These are phyloP conservation scores for Viridothelium virens DNA, from an alignment of 495 filamentous ascomycete genomes.

Conservation along the genomic window DNA sequence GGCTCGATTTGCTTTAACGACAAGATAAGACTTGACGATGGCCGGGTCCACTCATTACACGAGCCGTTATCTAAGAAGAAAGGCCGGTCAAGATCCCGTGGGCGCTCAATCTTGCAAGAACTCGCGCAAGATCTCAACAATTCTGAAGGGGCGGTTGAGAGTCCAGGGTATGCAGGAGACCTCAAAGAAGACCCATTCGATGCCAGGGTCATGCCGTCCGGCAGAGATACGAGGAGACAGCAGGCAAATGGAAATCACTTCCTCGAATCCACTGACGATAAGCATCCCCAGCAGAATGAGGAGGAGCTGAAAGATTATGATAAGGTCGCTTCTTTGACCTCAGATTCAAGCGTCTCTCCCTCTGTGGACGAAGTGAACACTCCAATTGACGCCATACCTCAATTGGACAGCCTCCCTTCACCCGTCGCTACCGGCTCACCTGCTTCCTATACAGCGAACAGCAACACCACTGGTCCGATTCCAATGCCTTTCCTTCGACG, in stretches of 20 bases:
- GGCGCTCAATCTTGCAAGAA: conserved; percentile 8
- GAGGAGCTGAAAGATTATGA: conserved; percentile 1
- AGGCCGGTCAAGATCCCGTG: not conserved
- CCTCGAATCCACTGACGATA: not conserved
- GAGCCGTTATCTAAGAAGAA: conserved; percentile 1
- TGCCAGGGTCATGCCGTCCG: not conserved
- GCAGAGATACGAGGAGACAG: not conserved
- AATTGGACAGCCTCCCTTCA: conserved; percentile 12
- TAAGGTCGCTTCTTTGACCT: conserved; percentile 6
- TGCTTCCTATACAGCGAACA: not conserved
- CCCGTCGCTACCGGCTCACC: conserved; percentile 3
- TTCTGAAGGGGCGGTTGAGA: not conserved
- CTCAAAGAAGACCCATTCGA: not conserved
- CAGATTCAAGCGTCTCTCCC: conserved; percentile 4
- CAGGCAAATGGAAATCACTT: conserved; percentile 4
- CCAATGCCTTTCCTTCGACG: not conserved
- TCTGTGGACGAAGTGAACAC: conserved; percentile 5
- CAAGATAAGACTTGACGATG: conserved; percentile 3
- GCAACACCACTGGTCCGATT: not conserved
- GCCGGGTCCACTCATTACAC: conserved; percentile 1
- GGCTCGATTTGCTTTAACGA: conserved; percentile 4
- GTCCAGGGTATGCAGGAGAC: not conserved
- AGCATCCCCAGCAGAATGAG: not conserved
- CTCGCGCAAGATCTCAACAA: not conserved
- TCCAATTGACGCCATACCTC: conserved; percentile 3